Evolutionary conservation across 768 basidiomycete genomes (phyloP).

Genomic region (Leccinum barrowsii): DNA sequence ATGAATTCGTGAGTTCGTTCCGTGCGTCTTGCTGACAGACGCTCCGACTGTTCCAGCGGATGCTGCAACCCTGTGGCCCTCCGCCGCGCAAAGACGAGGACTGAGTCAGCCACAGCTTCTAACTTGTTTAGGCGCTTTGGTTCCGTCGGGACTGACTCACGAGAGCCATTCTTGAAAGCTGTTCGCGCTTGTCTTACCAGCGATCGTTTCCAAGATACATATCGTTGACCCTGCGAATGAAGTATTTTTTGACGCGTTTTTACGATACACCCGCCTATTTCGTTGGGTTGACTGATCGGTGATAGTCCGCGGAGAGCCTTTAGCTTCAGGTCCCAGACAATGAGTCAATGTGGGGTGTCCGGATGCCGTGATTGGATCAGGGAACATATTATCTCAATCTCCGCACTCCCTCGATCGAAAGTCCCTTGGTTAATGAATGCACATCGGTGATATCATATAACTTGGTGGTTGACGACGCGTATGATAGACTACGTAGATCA

Average conservation of each 20-base stretch:
- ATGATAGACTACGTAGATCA: neutral
- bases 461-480: neutral
- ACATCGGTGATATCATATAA: neutral
- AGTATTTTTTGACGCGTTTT: neutral
- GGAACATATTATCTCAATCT: neutral
- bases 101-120: constrained; percentile 18
- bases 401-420: neutral
- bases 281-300: neutral
- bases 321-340: neutral
- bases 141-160: no score
- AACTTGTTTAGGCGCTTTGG: neutral
- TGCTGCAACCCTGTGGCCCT: constrained; percentile 93
- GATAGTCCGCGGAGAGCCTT: neutral
- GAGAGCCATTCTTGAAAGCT: no score
- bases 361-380: neutral
- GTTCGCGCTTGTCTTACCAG: neutral
- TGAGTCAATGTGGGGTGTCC: neutral
- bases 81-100: constrained; percentile 89
- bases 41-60: constrained; percentile 49
- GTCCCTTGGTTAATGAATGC: neutral
- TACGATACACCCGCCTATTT: neutral
- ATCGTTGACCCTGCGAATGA: neutral
- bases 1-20: neutral
- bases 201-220: neutral
- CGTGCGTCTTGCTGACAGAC: constrained; percentile 22